phyloP scores from a whole-genome alignment of 768 basidiomycete species.

The Amanita jacksonii region DNA sequence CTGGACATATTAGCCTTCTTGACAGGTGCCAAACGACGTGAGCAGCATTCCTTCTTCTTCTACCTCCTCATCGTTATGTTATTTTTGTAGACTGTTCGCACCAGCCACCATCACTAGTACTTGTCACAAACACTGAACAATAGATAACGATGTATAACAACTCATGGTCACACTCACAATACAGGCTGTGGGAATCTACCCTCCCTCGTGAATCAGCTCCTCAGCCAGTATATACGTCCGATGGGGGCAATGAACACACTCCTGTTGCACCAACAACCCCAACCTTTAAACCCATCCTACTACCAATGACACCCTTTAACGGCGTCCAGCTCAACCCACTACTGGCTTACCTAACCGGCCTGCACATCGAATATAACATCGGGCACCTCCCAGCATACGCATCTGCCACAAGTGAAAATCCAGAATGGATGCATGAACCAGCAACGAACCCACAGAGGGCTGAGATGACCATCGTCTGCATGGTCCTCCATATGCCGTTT shows the following conservation, averaged over 20 bases:
- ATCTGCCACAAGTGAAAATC: not conserved
- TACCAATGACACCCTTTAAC: not conserved
- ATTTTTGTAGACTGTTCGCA: not conserved
- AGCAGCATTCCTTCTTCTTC: not conserved
- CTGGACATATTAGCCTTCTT: not conserved
- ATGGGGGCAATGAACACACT: not conserved
- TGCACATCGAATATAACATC: conserved; percentile 1
- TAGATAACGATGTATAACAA: not conserved
- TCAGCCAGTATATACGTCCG: conserved; percentile 1
- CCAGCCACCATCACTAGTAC: not conserved
- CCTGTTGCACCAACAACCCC: not conserved
- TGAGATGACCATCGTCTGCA: not conserved
- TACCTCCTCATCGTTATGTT: not conserved
- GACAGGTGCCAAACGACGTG: not conserved
- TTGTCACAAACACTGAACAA: not conserved
- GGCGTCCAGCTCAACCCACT: not conserved
- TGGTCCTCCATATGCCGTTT: not conserved
- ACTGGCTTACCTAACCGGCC: not conserved
- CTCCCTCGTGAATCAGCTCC: conserved; percentile 7
- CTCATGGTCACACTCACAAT: not conserved
- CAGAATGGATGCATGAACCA: conserved; percentile 4
- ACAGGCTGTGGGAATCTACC: not conserved
- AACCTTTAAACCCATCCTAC: not conserved
- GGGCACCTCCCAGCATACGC: not conserved
- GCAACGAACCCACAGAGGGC: not conserved